These are phyloP conservation scores for Psophocarpus tetragonolobus DNA, from an alignment of 306 rosid species.

Conservation along the genomic window DNA sequence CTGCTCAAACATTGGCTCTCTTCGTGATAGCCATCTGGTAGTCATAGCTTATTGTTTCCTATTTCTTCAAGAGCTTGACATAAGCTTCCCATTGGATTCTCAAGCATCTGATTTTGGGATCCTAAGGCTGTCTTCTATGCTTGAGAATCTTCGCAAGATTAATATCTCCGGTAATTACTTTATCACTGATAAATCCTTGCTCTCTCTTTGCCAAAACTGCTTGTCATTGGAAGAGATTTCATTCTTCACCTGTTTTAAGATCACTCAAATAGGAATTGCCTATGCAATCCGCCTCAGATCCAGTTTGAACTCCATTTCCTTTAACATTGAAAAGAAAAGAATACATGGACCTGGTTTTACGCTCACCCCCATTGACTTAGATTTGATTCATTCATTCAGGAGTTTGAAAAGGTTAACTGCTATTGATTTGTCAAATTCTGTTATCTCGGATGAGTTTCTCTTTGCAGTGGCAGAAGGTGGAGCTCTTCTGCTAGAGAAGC, in stretches of 20 bases:
- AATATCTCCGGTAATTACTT: conserved; percentile 64
- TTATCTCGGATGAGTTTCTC: conserved; percentile 65
- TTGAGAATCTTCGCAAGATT: conserved; percentile 58
- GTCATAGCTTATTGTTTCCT: conserved; percentile 63
- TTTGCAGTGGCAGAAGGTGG: conserved; percentile 51
- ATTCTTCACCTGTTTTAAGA: conserved; percentile 44
- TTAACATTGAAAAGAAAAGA: conserved; percentile 39
- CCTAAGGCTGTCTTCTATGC: conserved; percentile 37
- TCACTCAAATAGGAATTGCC: conserved; percentile 61
- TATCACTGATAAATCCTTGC: conserved; percentile 58
- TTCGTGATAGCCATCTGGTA: conserved; percentile 49
- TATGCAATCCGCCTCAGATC: conserved; percentile 41
- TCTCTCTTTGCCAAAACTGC: conserved; percentile 49
- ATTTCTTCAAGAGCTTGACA: conserved; percentile 64
- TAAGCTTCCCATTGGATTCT: conserved; percentile 51
- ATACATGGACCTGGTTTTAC: conserved; percentile 42
- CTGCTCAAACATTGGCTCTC: conserved; percentile 46
- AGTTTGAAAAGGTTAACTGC: conserved; percentile 40
- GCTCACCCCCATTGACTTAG: conserved; percentile 13
- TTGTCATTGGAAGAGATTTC: conserved; percentile 50
- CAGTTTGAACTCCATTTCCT: conserved; percentile 51
- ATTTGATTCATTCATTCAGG: conserved; percentile 39
- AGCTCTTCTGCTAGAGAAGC: conserved; percentile 50
- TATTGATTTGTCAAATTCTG: conserved; percentile 50
- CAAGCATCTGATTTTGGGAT: conserved; percentile 64